phyloP scores from a whole-genome alignment of 1,284 basidiomycete species.

The Rhodofomes roseus region DNA sequence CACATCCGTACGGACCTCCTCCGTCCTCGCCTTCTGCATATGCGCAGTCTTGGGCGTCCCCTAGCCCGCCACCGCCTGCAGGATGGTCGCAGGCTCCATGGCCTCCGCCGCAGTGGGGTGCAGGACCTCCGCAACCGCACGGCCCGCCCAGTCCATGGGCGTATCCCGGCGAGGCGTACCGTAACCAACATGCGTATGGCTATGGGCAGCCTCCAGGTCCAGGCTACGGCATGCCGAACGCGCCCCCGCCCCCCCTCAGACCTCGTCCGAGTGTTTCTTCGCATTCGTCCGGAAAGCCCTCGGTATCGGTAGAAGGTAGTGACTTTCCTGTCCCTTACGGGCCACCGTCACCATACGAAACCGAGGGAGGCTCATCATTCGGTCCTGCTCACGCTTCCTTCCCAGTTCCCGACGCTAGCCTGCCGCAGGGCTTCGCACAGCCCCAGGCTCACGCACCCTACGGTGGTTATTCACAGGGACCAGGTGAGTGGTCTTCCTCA shows the following conservation, averaged over 20 bases:
- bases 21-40: slow-evolving; percentile 10
- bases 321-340: neutral
- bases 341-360: neutral
- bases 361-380: neutral
- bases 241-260: neutral
- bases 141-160: neutral
- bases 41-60: slow-evolving; percentile 9
- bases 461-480: neutral
- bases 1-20: slow-evolving; percentile 13
- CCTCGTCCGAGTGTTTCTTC: neutral
- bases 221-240: neutral
- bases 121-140: slow-evolving; percentile 13
- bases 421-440: neutral
- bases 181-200: slow-evolving; percentile 3
- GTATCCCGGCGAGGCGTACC: slow-evolving; percentile 3
- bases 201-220: slow-evolving; percentile 7
- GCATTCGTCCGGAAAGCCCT: neutral
- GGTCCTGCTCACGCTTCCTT: neutral
- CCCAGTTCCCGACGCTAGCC: neutral
- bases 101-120: slow-evolving; percentile 46
- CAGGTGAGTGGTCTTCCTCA: neutral
- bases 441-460: neutral
- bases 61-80: slow-evolving; percentile 8
- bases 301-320: neutral
- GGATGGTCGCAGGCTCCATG: slow-evolving; percentile 35